phyloP scores from a whole-genome alignment of 768 basidiomycete genomes.

The Phlegmacium glaucopus region DNA sequence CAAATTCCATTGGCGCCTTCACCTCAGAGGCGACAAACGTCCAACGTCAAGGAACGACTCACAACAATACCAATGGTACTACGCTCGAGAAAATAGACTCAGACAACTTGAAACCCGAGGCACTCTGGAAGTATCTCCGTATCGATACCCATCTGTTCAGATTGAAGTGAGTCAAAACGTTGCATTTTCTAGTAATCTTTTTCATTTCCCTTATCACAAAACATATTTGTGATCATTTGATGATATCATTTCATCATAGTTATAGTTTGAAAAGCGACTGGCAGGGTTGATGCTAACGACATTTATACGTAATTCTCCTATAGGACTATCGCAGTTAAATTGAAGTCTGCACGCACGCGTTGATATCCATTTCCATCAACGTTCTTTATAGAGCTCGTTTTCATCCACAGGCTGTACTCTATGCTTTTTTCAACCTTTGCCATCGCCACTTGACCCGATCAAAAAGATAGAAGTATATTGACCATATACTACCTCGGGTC shows the following conservation, averaged over 20 bases:
- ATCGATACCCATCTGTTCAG: conserved; percentile 18
- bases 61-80: neutral
- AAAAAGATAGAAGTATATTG: no score
- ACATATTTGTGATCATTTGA: neutral
- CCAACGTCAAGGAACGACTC: neutral
- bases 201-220: conserved; percentile 1
- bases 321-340: conserved; percentile 15
- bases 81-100: neutral
- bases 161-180: conserved; percentile 11
- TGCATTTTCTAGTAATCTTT: neutral
- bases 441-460: no score
- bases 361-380: neutral
- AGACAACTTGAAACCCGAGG: conserved; percentile 10
- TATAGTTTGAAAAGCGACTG: no score
- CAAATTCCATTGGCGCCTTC: conserved; percentile 3
- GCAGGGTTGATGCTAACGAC: no score
- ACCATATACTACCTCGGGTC: no score
- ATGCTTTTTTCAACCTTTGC: no score
- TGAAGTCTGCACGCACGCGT: conserved; percentile 8
- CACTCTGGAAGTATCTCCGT: conserved; percentile 14
- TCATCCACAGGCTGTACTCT: no score
- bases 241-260: neutral
- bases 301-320: neutral
- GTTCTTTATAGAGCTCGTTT: no score
- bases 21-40: conserved; percentile 2